Evolutionary conservation across 2,329 filamentous ascomycete species (phyloP), one percentile per base, ranked within the genome.

Genomic region (Aspergillus sp.): DNA sequence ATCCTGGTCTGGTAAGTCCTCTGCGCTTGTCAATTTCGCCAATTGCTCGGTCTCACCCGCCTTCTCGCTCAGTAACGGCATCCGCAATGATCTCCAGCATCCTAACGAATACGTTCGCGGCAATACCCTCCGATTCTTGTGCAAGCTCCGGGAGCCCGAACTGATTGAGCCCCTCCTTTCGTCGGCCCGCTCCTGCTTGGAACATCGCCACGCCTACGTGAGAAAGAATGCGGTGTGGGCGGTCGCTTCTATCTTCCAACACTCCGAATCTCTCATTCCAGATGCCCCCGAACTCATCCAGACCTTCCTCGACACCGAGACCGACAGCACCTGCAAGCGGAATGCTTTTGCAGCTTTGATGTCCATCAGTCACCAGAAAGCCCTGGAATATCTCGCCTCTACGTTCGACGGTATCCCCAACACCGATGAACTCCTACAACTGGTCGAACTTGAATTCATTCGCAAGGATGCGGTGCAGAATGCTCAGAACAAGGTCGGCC

Each of bases 211-310:
- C 72, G 93, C 91, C 53, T 99, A 99, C 70, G 94, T 99, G 52
- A 89, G 94, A 68, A 99, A 99, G 80, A 97, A 97, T 66, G 93
- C 94, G 45, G 94, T 97, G 20, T 97, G 94, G 73, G 94, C 94
- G 21, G 85, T 99, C 56, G 86, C 94, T 13, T 94, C 91, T 49
- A 97, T 99, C 69, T 93, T 86, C 79, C 85, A 88, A 68, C 91
- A 97, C 76, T 93, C 90, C 23, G 91, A 94, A 57, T 85, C 88
- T 55, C 82, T 99, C 49, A 97, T 99, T 66, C 94, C 94, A 41
- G 94, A 99, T 74, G 94, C 94, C 23, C 87, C 94, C 49, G 94
- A 99, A 65, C 85, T 99, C 55, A 88, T 99, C 58, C 84, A 90
- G 52, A 84, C 86, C 16, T 99, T 99, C 80, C 81, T 99, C 55